These are phyloP conservation scores for Xerocomellus chrysenteron DNA, from an alignment of 768 basidiomycete species.

Conservation along the genomic window DNA sequence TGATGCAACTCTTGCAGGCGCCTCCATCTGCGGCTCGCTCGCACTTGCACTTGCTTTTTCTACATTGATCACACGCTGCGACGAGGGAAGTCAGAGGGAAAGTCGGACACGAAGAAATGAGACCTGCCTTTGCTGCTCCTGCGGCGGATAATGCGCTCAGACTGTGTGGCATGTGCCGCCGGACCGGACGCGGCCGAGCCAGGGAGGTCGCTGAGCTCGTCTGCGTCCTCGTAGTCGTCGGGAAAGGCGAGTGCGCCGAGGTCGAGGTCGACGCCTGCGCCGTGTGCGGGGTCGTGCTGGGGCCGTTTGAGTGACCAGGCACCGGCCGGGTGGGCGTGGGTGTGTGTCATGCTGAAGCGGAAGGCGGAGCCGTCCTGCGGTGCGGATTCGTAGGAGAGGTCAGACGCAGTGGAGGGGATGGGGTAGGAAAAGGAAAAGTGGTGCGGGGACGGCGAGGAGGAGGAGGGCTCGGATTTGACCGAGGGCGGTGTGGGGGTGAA, in stretches of 20 bases:
- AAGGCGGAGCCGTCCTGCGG: conserved; percentile 8
- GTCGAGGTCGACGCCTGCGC: conserved; percentile 21
- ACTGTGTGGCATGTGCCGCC: conserved; percentile 17
- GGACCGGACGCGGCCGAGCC: conserved; percentile 22
- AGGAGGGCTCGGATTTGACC: conserved; percentile 30
- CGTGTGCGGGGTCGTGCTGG: conserved; percentile 7
- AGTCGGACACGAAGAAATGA: not conserved
- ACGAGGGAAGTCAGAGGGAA: not conserved
- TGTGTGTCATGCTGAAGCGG: conserved; percentile 31
- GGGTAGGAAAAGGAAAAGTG: conserved; percentile 29
- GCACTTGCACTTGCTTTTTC: conserved; percentile 89
- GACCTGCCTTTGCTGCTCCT: conserved; percentile 73
- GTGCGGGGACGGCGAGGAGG: conserved; percentile 24
- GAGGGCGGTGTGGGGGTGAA: conserved; percentile 15
- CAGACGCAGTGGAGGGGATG: not conserved
- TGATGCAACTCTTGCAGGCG: conserved; percentile 74
- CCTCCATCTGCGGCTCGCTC: conserved; percentile 61
- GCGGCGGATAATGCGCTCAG: conserved; percentile 59
- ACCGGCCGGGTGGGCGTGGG: conserved; percentile 13
- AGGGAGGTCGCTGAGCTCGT: conserved; percentile 51
- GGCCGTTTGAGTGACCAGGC: conserved; percentile 24
- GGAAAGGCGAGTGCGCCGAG: conserved; percentile 43
- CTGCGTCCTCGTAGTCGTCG: conserved; percentile 64
- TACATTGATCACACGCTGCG: conserved; percentile 83
- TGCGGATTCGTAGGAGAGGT: not conserved